Evolutionary conservation across 2,329 filamentous ascomycete genomes (phyloP).

Genomic region (Colletotrichum spinosum): DNA sequence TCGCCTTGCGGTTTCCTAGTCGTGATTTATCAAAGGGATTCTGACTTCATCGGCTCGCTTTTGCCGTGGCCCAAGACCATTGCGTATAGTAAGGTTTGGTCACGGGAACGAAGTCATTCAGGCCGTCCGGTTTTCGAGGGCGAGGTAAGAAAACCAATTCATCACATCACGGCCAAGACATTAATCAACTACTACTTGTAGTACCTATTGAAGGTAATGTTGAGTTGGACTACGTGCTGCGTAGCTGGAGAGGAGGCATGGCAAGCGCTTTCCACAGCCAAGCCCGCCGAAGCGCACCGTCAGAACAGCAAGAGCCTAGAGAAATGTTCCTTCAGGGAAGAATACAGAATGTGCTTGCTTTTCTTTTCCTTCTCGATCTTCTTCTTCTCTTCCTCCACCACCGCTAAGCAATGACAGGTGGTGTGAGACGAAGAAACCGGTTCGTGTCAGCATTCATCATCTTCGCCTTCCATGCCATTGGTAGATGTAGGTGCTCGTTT

Average conservation of each 20-base stretch:
- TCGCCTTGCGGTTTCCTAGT: too few species aligned
- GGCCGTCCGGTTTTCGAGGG: not conserved
- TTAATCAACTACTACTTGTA: too few species aligned
- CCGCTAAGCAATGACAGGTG: too few species aligned
- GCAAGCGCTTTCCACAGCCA: constrained; percentile 11
- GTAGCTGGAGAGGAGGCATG: constrained; percentile 2
- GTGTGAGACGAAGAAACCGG: too few species aligned
- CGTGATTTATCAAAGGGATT: constrained; percentile 14
- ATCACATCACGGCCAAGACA: too few species aligned
- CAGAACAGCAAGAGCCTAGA: constrained; percentile 6
- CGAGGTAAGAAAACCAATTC: constrained; percentile 11
- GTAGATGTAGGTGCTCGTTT: too few species aligned
- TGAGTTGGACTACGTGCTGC: not conserved
- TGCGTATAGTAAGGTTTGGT: not conserved
- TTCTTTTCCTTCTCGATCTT: not conserved
- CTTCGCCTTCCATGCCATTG: too few species aligned
- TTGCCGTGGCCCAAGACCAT: constrained; percentile 30
- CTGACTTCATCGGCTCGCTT: constrained; percentile 28
- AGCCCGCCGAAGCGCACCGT: constrained; percentile 14
- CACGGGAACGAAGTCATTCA: too few species aligned
- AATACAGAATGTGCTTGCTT: not conserved
- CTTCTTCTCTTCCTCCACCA: not conserved
- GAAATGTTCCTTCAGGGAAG: not conserved
- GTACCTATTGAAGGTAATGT: too few species aligned
- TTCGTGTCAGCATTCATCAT: too few species aligned